phyloP scores from a whole-genome alignment of 176 grass and related monocot species.

The Triticum timopheevii region DNA sequence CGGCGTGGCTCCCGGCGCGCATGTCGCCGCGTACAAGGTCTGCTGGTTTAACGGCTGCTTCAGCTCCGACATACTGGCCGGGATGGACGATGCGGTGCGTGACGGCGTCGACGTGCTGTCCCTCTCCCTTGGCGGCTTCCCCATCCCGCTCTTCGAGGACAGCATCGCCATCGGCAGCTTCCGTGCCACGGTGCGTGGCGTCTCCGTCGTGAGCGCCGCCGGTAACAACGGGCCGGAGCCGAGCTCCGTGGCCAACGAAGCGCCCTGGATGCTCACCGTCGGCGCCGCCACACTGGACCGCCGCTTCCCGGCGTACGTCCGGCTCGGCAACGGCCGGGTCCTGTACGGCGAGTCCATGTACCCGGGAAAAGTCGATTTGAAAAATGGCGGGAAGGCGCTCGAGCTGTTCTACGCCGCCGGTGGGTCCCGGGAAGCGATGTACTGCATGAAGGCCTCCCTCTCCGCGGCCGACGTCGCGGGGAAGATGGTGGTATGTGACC shows the following conservation, averaged over 20 bases:
- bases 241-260: conserved; percentile 79
- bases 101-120: conserved; percentile 82
- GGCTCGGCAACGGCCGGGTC: conserved; percentile 54
- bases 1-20: conserved; percentile 60
- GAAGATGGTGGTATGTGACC: conserved; percentile 84
- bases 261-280: conserved; percentile 75
- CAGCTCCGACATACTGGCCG: conserved; percentile 91
- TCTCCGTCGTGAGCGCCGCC: conserved; percentile 68
- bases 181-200: conserved; percentile 58
- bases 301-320: conserved; percentile 67
- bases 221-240: conserved; percentile 70
- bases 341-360: conserved; percentile 94
- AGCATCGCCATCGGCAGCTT: conserved; percentile 92
- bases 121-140: conserved; percentile 79
- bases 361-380: conserved; percentile 56
- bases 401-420: conserved; percentile 61
- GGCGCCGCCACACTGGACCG: conserved; percentile 68
- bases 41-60: conserved; percentile 95
- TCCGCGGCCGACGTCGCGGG: conserved; percentile 49
- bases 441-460: conserved; percentile 70
- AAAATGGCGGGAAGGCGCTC: conserved; percentile 66
- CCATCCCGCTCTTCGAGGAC: conserved; percentile 90
- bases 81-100: conserved; percentile 84
- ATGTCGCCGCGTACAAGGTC: conserved; percentile 85
- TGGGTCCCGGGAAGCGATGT: conserved; percentile 52